Percentiles rank a stretch among this genome's conserved stretches.
Evolutionary conservation across 176 grass and related monocot genomes (phyloP).

Genomic region (Alopecurus myosuroides): DNA sequence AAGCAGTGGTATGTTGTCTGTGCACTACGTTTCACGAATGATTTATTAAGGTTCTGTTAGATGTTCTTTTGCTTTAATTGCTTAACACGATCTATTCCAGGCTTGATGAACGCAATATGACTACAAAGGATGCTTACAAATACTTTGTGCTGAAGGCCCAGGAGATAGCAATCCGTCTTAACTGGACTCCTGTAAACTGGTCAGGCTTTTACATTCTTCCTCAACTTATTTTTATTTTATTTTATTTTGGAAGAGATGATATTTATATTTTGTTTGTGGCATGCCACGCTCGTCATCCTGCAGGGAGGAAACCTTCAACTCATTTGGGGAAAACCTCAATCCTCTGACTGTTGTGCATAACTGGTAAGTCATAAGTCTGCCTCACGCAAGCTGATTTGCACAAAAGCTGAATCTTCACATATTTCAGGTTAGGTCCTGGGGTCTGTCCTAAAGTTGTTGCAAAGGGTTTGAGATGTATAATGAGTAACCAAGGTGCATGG

Average conservation of each 20-base stretch:
- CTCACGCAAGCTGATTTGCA: background rate
- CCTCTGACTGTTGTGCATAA: conserved; percentile 85
- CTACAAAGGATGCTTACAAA: conserved; percentile 87
- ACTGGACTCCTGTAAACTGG: conserved; percentile 93
- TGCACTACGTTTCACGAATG: background rate
- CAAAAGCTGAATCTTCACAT: background rate
- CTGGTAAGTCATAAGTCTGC: conserved; percentile 46
- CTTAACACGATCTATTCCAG: conserved; percentile 28
- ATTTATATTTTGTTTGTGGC: background rate
- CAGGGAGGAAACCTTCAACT: conserved; percentile 99
- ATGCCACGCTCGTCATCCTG: background rate
- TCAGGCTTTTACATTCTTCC: conserved; percentile 13
- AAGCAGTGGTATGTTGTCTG: conserved; percentile 71
- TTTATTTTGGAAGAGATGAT: background rate
- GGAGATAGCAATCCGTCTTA: conserved; percentile 69
- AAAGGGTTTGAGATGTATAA: conserved; percentile 90
- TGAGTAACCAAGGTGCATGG: conserved; percentile 96
- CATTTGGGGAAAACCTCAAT: conserved; percentile 81
- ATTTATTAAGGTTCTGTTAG: background rate
- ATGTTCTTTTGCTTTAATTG: conserved; percentile 1
- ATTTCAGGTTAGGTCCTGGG: conserved; percentile 76
- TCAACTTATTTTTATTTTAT: background rate
- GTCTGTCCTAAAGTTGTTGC: conserved; percentile 86
- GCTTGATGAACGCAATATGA: conserved; percentile 79
- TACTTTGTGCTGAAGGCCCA: conserved; percentile 93